phyloP scores from a whole-genome alignment of 371 early-diverging fungal species.

The Apophysomyces variabilis region DNA sequence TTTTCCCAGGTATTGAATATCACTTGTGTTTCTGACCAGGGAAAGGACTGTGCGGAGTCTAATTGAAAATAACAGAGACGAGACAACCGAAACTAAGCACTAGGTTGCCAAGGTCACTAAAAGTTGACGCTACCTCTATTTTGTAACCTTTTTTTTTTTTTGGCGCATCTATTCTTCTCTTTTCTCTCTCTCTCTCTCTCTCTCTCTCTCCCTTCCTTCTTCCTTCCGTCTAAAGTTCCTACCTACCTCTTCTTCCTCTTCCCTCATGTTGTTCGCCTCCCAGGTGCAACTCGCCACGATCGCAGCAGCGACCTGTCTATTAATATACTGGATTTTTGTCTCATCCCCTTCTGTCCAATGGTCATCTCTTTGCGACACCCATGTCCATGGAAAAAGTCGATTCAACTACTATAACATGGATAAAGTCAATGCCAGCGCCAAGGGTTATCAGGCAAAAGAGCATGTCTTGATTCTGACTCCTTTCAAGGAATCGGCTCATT shows the following conservation, averaged over 20 bases:
- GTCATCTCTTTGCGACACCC: constrained; percentile 24
- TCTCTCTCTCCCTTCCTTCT: constrained; percentile 12
- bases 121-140: too few relatives aligned
- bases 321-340: constrained; percentile 31
- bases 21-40: too few relatives aligned
- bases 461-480: constrained; percentile 69
- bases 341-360: constrained; percentile 17
- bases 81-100: too few relatives aligned
- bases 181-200: constrained; percentile 1
- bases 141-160: too few relatives aligned
- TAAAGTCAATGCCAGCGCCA: constrained; percentile 23
- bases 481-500: constrained; percentile 65
- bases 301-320: constrained; percentile 23
- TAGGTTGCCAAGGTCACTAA: too few relatives aligned
- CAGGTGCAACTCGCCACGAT: constrained; percentile 27
- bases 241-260: constrained; percentile 6
- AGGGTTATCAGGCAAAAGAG: constrained; percentile 21
- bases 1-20: too few relatives aligned
- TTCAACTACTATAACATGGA: constrained; percentile 41
- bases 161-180: constrained; percentile 1
- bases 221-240: too few relatives aligned
- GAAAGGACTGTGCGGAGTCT: too few relatives aligned
- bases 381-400: constrained; percentile 13
- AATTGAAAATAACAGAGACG: too few relatives aligned
- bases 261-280: constrained; percentile 29